A percentile compares a stretch with the other conserved stretches of the same genome.
These are phyloP conservation scores for Cladosporium sphaerospermum DNA, from an alignment of 2,329 filamentous ascomycete genomes.

Conservation along the genomic window DNA sequence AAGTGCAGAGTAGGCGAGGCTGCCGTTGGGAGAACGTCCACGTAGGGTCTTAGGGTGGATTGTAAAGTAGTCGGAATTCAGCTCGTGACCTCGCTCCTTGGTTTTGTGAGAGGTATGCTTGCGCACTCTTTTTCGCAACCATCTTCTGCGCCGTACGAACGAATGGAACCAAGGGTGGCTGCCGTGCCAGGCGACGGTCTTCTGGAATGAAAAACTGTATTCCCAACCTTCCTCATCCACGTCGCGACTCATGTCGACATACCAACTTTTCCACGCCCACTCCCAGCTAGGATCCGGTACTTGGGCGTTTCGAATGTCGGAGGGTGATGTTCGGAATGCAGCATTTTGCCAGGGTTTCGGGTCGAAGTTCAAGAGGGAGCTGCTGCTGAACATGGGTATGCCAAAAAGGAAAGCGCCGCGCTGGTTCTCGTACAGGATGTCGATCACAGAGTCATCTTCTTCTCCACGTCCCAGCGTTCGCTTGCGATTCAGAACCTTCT, in stretches of 20 bases:
- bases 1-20: constrained; percentile 13
- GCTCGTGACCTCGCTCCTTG: constrained; percentile 54
- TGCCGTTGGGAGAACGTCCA: constrained; percentile 14
- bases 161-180: constrained; percentile 88
- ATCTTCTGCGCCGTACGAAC: constrained; percentile 83
- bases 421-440: constrained; percentile 94
- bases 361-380: constrained; percentile 79
- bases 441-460: constrained; percentile 53
- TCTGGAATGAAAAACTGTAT: constrained; percentile 79
- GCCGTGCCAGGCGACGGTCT: constrained; percentile 66
- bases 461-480: constrained; percentile 25
- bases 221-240: constrained; percentile 92
- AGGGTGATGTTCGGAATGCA: constrained; percentile 50
- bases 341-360: constrained; percentile 75
- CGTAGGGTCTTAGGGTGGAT: constrained; percentile 45
- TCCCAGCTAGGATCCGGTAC: constrained; percentile 93
- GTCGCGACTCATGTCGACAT: constrained; percentile 70
- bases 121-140: constrained; percentile 75
- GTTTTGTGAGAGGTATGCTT: constrained; percentile 41
- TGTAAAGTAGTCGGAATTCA: constrained; percentile 74
- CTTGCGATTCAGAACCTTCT: constrained; percentile 28
- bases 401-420: constrained; percentile 86
- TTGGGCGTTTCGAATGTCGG: constrained; percentile 78
- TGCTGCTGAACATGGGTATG: constrained; percentile 78
- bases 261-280: constrained; percentile 72